phyloP scores from a whole-genome alignment of 768 basidiomycete species.

The Artomyces pyxidatus region DNA sequence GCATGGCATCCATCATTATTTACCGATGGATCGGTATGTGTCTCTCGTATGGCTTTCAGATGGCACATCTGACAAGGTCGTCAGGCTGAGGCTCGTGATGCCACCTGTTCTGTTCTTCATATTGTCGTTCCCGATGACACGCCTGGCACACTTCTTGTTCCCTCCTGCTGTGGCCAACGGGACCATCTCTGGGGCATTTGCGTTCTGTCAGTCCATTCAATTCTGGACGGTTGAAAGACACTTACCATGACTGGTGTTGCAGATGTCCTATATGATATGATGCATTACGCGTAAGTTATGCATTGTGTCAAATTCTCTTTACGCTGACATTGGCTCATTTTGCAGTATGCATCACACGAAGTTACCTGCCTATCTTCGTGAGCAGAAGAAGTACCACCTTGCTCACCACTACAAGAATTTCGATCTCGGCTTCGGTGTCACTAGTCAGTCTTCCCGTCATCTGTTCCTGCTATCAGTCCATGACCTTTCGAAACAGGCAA shows the following conservation, averaged over 20 bases:
- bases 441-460: constrained; percentile 44
- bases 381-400: constrained; percentile 97
- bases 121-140: constrained; percentile 81
- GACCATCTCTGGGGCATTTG: constrained; percentile 72
- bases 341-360: constrained; percentile 74
- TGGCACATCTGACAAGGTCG: constrained; percentile 3
- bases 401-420: constrained; percentile 99
- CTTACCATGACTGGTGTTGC: constrained; percentile 4
- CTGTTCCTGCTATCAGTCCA: background rate
- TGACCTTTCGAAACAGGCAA: constrained; percentile 45
- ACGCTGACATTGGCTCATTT: constrained; percentile 5
- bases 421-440: constrained; percentile 95
- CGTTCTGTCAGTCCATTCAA: constrained; percentile 57
- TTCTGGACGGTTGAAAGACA: background rate
- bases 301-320: background rate
- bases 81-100: constrained; percentile 90
- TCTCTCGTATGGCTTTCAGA: background rate
- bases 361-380: constrained; percentile 77
- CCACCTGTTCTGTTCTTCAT: constrained; percentile 76
- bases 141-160: constrained; percentile 75
- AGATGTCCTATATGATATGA: constrained; percentile 83
- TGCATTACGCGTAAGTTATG: constrained; percentile 77
- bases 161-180: constrained; percentile 83
- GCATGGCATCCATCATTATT: constrained; percentile 95
- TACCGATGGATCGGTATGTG: constrained; percentile 88